Evolutionary conservation across 1,284 basidiomycete species (phyloP), one percentile per base, ranked within the genome.

Genomic region (Leccinum insigne): DNA sequence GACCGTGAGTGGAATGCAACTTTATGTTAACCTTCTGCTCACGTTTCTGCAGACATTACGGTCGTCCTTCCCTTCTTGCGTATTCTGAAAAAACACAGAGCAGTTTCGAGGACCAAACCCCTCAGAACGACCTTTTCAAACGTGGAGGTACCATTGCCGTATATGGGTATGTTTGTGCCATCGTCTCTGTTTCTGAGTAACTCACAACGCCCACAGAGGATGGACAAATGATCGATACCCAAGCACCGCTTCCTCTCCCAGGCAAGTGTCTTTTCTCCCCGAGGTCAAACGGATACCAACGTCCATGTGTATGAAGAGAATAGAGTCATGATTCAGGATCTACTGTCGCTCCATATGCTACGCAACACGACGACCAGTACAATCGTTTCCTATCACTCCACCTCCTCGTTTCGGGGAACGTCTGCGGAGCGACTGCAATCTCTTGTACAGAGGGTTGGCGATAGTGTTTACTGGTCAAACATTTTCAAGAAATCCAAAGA

Each of bases 401-500:
- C 66, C 29, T 66, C 67, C 18, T 63, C 72, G 35, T 64, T 67
- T 13, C 69, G 70, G 18, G 71, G 74, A 11, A 81, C 79, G 3
- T 74, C 75, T 23, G 79, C 80, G 1, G 64, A 71, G 23, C 72
- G 72, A 58, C 67, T 83, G 10, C 73, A 75, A 6, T 66, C 70
- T 16, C 75, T 81, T 16, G 69, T 77, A 13, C 67, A 70, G 18
- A 73, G 77, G 69, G 77, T 75, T 5, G 77, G 77, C 23, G 59
- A 69, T 57, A 82, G 80, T 64, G 80, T 86, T 5, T 86, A 87
- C 65, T 87, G 85, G 85, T 79, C 82, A 58, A 82, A 80, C 23
- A 82, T 85, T 42, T 83, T 85, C 67, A 71, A 77, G 64, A 75
- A 71, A 59, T 80, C 80, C 3, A 72, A 72, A 2, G 85, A 87